Percentiles rank a stretch among this genome's conserved stretches.
Conservation (phyloP, 139 green algal genomes). For the Trebouxia sp. region DNA sequence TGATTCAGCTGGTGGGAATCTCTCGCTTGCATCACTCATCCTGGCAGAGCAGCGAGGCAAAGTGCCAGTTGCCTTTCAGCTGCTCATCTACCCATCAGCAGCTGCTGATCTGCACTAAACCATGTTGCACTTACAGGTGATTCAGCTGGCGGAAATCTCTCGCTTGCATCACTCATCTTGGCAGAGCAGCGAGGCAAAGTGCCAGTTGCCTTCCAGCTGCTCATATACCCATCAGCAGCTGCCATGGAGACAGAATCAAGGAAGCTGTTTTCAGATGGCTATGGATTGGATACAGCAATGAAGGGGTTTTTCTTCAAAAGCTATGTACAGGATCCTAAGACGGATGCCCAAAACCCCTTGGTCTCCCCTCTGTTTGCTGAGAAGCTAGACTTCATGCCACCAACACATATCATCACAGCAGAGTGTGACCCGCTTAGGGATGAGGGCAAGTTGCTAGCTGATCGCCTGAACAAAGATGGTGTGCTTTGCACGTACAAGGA, state of each 20-base stretch:
- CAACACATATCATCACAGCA: conserved; percentile 1
- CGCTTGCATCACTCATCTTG: not conserved
- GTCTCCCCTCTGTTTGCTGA: not conserved
- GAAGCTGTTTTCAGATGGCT: not conserved
- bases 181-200: not conserved
- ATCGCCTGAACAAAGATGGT: not conserved
- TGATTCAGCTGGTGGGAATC: not conserved
- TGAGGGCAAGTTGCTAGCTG: not conserved
- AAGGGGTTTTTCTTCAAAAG: not conserved
- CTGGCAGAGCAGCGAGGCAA: not conserved
- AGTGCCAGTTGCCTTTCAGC: not conserved
- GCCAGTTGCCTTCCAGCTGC: not conserved
- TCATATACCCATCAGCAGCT: not conserved
- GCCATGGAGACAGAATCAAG: not conserved
- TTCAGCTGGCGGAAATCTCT: not conserved
- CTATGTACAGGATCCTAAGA: not conserved
- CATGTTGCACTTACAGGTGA: no score
- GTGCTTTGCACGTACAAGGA: not conserved
- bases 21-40: not conserved
- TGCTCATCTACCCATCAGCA: not conserved
- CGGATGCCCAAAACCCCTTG: not conserved
- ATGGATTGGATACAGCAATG: not conserved
- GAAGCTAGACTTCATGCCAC: not conserved
- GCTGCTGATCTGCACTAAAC: no score
- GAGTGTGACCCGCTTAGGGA: not conserved